These are phyloP conservation scores for Teunomyces funiuensis DNA, from an alignment of 805 yeast genomes.

Conservation along the genomic window DNA sequence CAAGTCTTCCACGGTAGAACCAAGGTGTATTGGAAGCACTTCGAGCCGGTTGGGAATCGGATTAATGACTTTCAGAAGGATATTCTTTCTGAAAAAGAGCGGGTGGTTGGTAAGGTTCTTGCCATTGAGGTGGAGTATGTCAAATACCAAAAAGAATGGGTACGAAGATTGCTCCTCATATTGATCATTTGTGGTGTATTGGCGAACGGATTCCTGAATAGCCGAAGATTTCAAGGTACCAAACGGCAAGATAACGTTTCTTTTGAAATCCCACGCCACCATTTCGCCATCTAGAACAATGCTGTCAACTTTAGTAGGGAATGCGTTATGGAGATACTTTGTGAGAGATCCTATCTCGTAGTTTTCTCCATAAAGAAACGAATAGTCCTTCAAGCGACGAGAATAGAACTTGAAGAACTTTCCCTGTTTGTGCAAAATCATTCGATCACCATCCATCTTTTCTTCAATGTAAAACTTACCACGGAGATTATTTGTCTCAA, in stretches of 20 bases:
- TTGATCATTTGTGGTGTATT: constrained; percentile 36
- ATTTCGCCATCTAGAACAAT: constrained; percentile 85
- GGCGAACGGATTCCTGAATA: constrained; percentile 46
- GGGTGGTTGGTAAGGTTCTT: constrained; percentile 54
- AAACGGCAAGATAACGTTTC: constrained; percentile 65
- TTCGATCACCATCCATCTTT: constrained; percentile 91
- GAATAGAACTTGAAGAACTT: constrained; percentile 56
- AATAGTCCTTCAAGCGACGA: constrained; percentile 71
- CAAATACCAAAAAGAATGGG: constrained; percentile 70
- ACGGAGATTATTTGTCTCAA: constrained; percentile 14
- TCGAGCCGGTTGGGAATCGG: constrained; percentile 52
- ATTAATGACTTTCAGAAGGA: constrained; percentile 45
- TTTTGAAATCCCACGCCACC: constrained; percentile 76
- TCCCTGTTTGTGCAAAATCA: constrained; percentile 67
- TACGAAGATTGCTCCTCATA: constrained; percentile 33
- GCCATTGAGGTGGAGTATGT: constrained; percentile 70
- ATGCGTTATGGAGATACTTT: constrained; percentile 44
- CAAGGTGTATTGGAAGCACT: constrained; percentile 41
- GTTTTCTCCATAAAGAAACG: constrained; percentile 63
- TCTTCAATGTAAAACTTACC: constrained; percentile 72
- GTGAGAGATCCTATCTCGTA: constrained; percentile 54
- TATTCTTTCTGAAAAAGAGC: constrained; percentile 54
- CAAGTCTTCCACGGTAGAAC: constrained; percentile 51
- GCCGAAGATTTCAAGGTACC: constrained; percentile 78
- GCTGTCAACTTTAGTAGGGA: constrained; percentile 37